Evolutionary conservation across 768 basidiomycete genomes (phyloP).

Genomic region (Trametes gibbosa): DNA sequence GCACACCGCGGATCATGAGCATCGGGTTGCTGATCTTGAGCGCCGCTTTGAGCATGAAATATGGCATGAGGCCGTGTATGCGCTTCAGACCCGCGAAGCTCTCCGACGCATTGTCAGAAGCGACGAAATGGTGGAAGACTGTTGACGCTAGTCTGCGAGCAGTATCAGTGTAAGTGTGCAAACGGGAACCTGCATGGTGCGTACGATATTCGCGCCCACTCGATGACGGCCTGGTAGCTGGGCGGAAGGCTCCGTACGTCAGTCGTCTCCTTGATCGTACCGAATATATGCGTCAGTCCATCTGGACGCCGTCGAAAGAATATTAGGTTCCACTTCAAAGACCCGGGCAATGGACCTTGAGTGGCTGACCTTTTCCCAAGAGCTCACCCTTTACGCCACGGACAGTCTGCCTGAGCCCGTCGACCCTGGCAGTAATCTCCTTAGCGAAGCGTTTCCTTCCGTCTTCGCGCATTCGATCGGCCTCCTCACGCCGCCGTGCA

Average conservation of each 20-base stretch:
- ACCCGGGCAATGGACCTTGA: neutral
- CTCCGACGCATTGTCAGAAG: slow-evolving; percentile 89
- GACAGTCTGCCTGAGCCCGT: slow-evolving; percentile 78
- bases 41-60: slow-evolving; percentile 91
- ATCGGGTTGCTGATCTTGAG: slow-evolving; percentile 94
- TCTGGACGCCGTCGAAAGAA: slow-evolving; percentile 43
- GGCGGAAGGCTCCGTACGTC: slow-evolving; percentile 73
- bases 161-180: neutral
- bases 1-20: slow-evolving; percentile 91
- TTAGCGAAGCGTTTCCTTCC: slow-evolving; percentile 80
- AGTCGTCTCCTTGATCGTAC: slow-evolving; percentile 78
- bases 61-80: slow-evolving; percentile 95
- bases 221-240: slow-evolving; percentile 86
- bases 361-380: slow-evolving; percentile 68
- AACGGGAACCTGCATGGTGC: slow-evolving; percentile 31
- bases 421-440: slow-evolving; percentile 86
- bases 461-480: slow-evolving; percentile 83
- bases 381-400: slow-evolving; percentile 91
- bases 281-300: slow-evolving; percentile 87
- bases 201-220: slow-evolving; percentile 97
- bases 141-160: slow-evolving; percentile 82
- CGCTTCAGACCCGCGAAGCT: slow-evolving; percentile 86
- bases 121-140: slow-evolving; percentile 92
- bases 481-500: slow-evolving; percentile 77
- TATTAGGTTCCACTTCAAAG: neutral